Percentiles rank a stretch among this genome's conserved stretches.
Evolutionary conservation across 2,329 filamentous ascomycete species (phyloP).

Genomic region (Colletotrichum sp.): DNA sequence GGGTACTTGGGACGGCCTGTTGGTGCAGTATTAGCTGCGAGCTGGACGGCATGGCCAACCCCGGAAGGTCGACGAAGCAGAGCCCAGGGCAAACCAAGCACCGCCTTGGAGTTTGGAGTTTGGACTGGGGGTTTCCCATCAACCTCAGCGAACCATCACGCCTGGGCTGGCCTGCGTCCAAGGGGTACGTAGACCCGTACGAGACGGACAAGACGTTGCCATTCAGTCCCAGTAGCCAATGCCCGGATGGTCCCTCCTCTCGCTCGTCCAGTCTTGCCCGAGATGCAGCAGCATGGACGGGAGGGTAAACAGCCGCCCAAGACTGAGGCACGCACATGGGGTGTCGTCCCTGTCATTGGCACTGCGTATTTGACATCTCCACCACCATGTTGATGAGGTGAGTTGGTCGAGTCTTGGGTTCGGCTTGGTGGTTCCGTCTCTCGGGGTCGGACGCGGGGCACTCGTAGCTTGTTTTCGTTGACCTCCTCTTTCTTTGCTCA

Average conservation of each 20-base stretch:
- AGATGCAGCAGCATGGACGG: constrained; percentile 1
- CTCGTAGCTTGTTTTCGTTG: not conserved
- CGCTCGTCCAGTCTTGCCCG: not conserved
- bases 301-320: constrained; percentile 10
- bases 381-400: not conserved
- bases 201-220: not conserved
- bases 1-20: not conserved
- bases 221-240: not conserved
- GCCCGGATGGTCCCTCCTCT: not conserved
- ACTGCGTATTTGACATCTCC: not conserved
- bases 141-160: not conserved
- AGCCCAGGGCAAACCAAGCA: not conserved
- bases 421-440: constrained; percentile 1
- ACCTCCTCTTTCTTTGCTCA: not conserved
- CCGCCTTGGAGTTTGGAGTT: not conserved
- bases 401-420: constrained; percentile 3
- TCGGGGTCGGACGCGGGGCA: constrained; percentile 6
- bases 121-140: not conserved
- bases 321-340: not conserved
- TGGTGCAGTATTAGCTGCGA: not conserved
- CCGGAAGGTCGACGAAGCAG: not conserved
- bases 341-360: not conserved
- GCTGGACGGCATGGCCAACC: not conserved
- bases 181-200: not conserved
- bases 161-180: not conserved